Conservation (phyloP, 495 filamentous ascomycete genomes). For the Penicillium tannophilum region DNA sequence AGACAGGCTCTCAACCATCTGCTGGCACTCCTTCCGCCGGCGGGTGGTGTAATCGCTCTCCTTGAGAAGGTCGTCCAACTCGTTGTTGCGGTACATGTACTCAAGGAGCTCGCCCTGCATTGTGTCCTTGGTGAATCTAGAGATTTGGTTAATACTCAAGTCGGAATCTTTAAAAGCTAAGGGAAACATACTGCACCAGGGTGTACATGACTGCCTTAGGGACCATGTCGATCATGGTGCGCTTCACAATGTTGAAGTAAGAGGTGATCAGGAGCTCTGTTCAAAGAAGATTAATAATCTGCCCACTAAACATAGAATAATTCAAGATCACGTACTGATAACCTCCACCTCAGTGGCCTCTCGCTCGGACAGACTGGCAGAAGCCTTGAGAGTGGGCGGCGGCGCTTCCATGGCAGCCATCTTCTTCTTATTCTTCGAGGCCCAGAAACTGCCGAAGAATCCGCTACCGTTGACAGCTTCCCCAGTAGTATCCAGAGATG, state of each 20-base stretch:
- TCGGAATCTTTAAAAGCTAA: background rate
- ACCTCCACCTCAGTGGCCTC: constrained; percentile 96
- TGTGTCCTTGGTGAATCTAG: constrained; percentile 90
- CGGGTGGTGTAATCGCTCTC: constrained; percentile 97
- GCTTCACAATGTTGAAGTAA: constrained; percentile 96
- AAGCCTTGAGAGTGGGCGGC: constrained; percentile 89
- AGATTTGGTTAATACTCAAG: background rate
- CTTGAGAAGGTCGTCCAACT: constrained; percentile 92
- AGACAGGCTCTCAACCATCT: constrained; percentile 93
- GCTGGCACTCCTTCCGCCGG: constrained; percentile 95
- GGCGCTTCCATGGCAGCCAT: constrained; percentile 98
- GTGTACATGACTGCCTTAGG: constrained; percentile 99
- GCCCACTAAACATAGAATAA: background rate
- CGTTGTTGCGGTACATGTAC: constrained; percentile 90
- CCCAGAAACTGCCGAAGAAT: constrained; percentile 98
- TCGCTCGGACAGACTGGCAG: constrained; percentile 86
- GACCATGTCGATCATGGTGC: constrained; percentile 99
- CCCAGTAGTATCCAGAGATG: constrained; percentile 56
- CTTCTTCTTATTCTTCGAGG: constrained; percentile 99
- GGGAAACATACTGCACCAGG: constrained; percentile 77
- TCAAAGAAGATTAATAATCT: constrained; percentile 8
- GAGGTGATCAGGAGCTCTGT: constrained; percentile 91
- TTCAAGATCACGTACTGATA: constrained; percentile 71
- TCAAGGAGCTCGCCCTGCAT: constrained; percentile 99
- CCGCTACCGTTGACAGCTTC: constrained; percentile 64